Conservation (phyloP, 345 rosid genomes). For the Hibiscus trionum region DNA sequence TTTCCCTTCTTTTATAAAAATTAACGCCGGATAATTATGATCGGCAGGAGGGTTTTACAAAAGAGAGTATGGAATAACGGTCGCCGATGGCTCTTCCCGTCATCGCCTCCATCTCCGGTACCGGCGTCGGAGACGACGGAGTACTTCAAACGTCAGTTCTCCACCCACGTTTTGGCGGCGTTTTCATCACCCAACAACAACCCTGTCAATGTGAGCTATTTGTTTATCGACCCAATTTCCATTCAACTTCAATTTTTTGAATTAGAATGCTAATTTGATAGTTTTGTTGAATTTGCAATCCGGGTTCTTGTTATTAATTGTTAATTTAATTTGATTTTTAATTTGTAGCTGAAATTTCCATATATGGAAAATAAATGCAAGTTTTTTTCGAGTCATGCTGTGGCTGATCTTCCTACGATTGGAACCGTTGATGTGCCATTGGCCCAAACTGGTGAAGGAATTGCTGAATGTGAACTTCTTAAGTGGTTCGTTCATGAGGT, state of each 20-base stretch:
- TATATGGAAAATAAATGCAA: constrained; percentile 25
- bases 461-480: constrained; percentile 91
- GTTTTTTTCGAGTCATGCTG: constrained; percentile 43
- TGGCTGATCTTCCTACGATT: constrained; percentile 27
- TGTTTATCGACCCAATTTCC: not conserved
- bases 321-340: not conserved
- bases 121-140: not conserved
- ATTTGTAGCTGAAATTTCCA: constrained; percentile 23
- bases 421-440: constrained; percentile 67
- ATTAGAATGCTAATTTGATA: not conserved
- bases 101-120: not conserved
- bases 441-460: constrained; percentile 98
- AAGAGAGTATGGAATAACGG: constrained; percentile 11
- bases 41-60: not conserved
- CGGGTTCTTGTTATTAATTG: not conserved
- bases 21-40: not conserved
- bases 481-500: constrained; percentile 93
- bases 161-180: constrained; percentile 10
- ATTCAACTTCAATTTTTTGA: not conserved
- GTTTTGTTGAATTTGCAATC: not conserved
- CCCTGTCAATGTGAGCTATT: constrained; percentile 28
- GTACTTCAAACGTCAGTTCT: not conserved
- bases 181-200: not conserved
- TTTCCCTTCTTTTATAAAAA: not conserved
- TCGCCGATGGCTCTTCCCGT: constrained; percentile 11